phyloP scores from a whole-genome alignment of 257 asterid genomes.

The Eucommia ulmoides region DNA sequence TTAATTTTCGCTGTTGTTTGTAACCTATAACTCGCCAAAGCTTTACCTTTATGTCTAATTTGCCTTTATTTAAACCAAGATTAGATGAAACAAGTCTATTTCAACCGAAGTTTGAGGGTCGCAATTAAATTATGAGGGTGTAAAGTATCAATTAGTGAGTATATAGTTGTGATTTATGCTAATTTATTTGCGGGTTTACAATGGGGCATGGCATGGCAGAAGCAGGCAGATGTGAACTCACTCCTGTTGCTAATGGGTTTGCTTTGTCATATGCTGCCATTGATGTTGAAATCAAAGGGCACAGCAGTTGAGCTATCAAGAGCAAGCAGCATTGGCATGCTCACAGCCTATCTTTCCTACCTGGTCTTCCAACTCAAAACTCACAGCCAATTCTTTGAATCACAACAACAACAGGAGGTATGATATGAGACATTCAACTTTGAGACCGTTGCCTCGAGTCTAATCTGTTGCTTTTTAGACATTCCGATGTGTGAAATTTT shows the following conservation, averaged over 20 bases:
- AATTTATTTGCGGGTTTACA: no score
- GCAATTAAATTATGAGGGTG: no score
- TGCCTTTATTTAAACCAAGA: no score
- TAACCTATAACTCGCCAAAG: no score
- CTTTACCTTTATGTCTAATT: no score
- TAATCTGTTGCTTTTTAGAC: neutral
- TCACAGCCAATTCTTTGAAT: conserved; percentile 18
- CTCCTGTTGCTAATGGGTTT: conserved; percentile 25
- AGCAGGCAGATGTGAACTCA: conserved; percentile 31
- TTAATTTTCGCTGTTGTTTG: no score
- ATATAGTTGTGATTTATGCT: no score
- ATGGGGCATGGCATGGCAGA: conserved; percentile 9
- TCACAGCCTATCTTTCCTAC: conserved; percentile 26
- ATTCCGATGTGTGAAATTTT: no score
- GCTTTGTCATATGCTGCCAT: conserved; percentile 33
- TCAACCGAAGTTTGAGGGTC: no score
- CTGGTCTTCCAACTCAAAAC: conserved; percentile 31
- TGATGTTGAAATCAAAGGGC: conserved; percentile 16
- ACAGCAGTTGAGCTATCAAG: conserved; percentile 26
- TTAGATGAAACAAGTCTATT: no score
- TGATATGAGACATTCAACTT: no score
- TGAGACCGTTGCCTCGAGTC: neutral
- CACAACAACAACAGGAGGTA: conserved; percentile 23
- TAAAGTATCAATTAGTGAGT: no score
- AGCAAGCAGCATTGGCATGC: conserved; percentile 29